Conservation (phyloP, 2,329 filamentous ascomycete genomes). For the Fonsecaea pugnacius region DNA sequence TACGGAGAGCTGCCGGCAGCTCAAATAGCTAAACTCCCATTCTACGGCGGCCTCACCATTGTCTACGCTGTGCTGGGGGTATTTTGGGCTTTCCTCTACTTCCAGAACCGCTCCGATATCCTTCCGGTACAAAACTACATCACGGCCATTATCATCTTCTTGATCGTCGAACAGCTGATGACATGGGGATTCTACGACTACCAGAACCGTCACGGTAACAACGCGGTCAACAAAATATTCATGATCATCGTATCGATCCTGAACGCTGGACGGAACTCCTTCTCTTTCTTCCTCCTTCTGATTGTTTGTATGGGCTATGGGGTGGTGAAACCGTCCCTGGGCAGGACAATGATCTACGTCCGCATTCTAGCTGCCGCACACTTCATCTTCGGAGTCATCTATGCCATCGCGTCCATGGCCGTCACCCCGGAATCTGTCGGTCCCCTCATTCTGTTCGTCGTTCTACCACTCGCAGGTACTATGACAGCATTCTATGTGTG, state of each 20-base stretch:
- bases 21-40: conserved; percentile 95
- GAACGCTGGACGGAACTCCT: conserved; percentile 92
- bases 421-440: conserved; percentile 89
- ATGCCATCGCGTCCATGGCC: conserved; percentile 84
- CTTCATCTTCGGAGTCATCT: conserved; percentile 87
- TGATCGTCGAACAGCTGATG: conserved; percentile 95
- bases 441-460: conserved; percentile 87
- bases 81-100: conserved; percentile 95
- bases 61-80: conserved; percentile 84
- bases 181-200: conserved; percentile 99
- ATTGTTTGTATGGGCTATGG: conserved; percentile 99
- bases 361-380: conserved; percentile 88
- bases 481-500: conserved; percentile 97
- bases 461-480: conserved; percentile 87
- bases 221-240: conserved; percentile 78
- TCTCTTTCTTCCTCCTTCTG: conserved; percentile 95
- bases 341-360: conserved; percentile 91
- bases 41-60: conserved; percentile 93
- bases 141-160: conserved; percentile 90
- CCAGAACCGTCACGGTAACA: conserved; percentile 86
- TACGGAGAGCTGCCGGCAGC: conserved; percentile 94
- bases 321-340: conserved; percentile 90
- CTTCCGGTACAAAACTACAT: conserved; percentile 99
- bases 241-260: conserved; percentile 90
- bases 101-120: conserved; percentile 91